phyloP scores from a whole-genome alignment of 2,329 filamentous ascomycete genomes.

The Pestalotiopsis sp. region DNA sequence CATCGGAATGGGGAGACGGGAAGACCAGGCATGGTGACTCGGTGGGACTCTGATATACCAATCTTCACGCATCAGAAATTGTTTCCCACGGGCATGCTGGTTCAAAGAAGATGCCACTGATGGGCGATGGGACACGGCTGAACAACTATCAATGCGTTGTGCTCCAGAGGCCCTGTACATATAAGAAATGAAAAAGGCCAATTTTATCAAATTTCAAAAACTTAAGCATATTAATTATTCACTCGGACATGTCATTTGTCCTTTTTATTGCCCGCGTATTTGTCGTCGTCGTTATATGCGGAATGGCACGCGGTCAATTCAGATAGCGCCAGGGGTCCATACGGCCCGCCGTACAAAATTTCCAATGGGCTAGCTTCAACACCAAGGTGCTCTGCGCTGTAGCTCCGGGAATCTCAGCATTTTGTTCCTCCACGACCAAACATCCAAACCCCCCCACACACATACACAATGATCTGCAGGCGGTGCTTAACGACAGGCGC shows the following conservation, averaged over 20 bases:
- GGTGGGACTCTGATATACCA: not conserved
- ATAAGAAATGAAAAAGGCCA: not conserved
- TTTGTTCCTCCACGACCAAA: slow-evolving; percentile 1
- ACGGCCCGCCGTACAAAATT: slow-evolving; percentile 15
- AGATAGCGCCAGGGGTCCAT: slow-evolving; percentile 8
- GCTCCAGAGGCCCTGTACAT: not conserved
- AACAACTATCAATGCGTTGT: not conserved
- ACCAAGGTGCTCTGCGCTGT: not conserved
- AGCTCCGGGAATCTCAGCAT: not conserved
- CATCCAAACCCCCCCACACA: not conserved
- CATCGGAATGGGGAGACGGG: not conserved
- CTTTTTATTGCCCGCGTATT: not conserved
- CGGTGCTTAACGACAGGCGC: slow-evolving; percentile 51
- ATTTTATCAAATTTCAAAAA: not conserved
- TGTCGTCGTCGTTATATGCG: not conserved
- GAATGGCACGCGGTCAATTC: not conserved
- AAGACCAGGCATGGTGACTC: not conserved
- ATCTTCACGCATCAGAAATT: not conserved
- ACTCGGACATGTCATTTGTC: not conserved
- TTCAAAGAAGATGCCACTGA: not conserved
- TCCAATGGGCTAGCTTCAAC: slow-evolving; percentile 13
- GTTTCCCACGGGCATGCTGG: not conserved
- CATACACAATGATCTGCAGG: slow-evolving; percentile 42
- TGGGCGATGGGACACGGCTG: not conserved
- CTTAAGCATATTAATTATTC: not conserved